Evolutionary conservation across 1,139 yeast genomes (phyloP).

Genomic region (Nematodospora anomalae): DNA sequence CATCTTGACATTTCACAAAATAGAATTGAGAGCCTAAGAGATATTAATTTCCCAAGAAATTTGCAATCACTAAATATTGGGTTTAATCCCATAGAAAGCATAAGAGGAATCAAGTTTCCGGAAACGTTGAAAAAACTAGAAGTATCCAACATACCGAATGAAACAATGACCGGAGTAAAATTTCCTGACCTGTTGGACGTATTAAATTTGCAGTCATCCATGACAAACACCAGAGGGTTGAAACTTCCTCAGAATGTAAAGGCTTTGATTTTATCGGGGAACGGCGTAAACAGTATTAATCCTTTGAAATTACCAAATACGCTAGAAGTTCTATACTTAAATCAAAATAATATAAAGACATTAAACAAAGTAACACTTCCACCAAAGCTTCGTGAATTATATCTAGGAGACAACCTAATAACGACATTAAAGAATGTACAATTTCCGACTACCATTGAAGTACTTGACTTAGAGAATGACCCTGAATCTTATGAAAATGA

Average conservation of each 20-base stretch:
- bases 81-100: constrained; percentile 44
- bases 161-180: constrained; percentile 49
- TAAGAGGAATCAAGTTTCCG: constrained; percentile 45
- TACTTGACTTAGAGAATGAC: constrained; percentile 45
- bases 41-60: constrained; percentile 38
- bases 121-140: constrained; percentile 38
- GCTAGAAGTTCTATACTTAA: constrained; percentile 37
- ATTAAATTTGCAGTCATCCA: constrained; percentile 44
- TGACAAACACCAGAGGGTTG: constrained; percentile 49
- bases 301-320: constrained; percentile 47
- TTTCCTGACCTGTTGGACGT: constrained; percentile 43
- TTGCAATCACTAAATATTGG: constrained; percentile 35
- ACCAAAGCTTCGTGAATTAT: constrained; percentile 32
- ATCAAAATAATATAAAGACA: constrained; percentile 46
- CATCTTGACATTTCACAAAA: constrained; percentile 42
- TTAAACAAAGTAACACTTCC: constrained; percentile 48
- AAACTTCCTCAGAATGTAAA: constrained; percentile 37
- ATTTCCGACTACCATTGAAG: constrained; percentile 40
- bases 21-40: constrained; percentile 41
- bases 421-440: constrained; percentile 47
- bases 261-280: constrained; percentile 36
- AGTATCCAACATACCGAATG: constrained; percentile 46
- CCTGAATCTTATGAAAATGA: constrained; percentile 41
- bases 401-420: constrained; percentile 44
- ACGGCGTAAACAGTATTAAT: constrained; percentile 49